Conservation (phyloP, 2,329 filamentous ascomycete genomes). For the Fusarium graminum region DNA sequence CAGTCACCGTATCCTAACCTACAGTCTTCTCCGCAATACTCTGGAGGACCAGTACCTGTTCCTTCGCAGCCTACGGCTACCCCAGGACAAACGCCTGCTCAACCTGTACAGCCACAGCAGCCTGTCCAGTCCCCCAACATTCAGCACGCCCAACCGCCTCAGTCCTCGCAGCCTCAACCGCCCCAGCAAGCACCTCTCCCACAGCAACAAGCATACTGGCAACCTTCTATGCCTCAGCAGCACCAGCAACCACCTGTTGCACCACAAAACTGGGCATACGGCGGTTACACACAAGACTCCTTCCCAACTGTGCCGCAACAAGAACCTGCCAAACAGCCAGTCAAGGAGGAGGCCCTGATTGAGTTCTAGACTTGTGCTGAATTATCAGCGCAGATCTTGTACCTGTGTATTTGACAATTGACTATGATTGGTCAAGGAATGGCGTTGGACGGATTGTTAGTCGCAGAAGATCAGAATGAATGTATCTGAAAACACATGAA, state of each 20-base stretch:
- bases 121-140: conserved; percentile 23
- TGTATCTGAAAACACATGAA: conserved; percentile 13
- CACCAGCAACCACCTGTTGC: conserved; percentile 51
- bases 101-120: conserved; percentile 49
- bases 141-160: conserved; percentile 52
- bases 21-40: conserved; percentile 62
- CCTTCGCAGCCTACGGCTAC: conserved; percentile 49
- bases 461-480: conserved; percentile 31
- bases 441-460: conserved; percentile 32
- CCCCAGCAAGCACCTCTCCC: conserved; percentile 50
- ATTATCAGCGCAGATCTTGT: background rate
- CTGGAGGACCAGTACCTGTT: conserved; percentile 58
- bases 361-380: conserved; percentile 68
- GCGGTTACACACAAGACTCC: conserved; percentile 68
- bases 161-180: conserved; percentile 49
- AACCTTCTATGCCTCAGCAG: conserved; percentile 52
- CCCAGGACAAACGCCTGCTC: conserved; percentile 49
- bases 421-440: conserved; percentile 11
- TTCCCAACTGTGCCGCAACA: conserved; percentile 73
- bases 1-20: conserved; percentile 67
- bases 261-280: conserved; percentile 60
- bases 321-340: conserved; percentile 60
- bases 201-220: conserved; percentile 56
- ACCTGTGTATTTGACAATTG: conserved; percentile 1
- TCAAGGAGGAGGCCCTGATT: conserved; percentile 82